phyloP scores from a whole-genome alignment of 1,284 basidiomycete species.

The Termitomyces sp. region DNA sequence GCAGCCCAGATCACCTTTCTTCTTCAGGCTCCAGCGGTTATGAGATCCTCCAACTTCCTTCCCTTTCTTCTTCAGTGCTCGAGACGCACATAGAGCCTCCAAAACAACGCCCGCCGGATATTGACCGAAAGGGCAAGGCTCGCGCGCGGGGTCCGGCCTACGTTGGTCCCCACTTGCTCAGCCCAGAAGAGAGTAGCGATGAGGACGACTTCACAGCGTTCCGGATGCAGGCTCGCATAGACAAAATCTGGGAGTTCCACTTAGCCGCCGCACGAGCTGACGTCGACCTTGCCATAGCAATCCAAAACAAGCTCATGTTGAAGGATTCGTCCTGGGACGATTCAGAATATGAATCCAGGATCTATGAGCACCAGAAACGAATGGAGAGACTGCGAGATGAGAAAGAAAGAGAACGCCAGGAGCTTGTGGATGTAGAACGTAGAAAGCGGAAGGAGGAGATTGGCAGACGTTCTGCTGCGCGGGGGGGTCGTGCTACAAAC shows the following conservation, averaged over 20 bases:
- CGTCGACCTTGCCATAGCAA: constrained; percentile 38
- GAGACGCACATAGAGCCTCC: constrained; percentile 15
- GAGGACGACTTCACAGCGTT: constrained; percentile 49
- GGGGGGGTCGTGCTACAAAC: constrained; percentile 5
- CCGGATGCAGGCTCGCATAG: constrained; percentile 44
- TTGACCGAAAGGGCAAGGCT: constrained; percentile 15
- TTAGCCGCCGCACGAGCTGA: constrained; percentile 43
- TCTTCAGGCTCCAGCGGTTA: constrained; percentile 13
- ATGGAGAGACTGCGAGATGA: constrained; percentile 41
- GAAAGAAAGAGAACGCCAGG: constrained; percentile 49
- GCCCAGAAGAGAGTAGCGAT: constrained; percentile 28
- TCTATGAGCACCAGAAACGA: constrained; percentile 42
- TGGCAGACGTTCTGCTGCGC: constrained; percentile 13
- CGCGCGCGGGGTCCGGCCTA: constrained; percentile 29
- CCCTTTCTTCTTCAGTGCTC: constrained; percentile 4
- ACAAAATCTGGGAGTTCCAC: constrained; percentile 55
- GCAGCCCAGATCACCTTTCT: constrained; percentile 25
- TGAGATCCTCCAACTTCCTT: constrained; percentile 11
- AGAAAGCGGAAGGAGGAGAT: constrained; percentile 35
- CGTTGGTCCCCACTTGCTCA: constrained; percentile 42
- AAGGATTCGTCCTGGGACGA: constrained; percentile 20
- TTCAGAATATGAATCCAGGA: constrained; percentile 24
- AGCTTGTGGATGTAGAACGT: constrained; percentile 40
- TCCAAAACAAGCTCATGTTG: constrained; percentile 30
- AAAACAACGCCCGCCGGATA: constrained; percentile 22